Percentiles rank a stretch among this genome's conserved stretches.
Conservation (phyloP, 2,329 filamentous ascomycete genomes). For the Penicillium vulpinum region DNA sequence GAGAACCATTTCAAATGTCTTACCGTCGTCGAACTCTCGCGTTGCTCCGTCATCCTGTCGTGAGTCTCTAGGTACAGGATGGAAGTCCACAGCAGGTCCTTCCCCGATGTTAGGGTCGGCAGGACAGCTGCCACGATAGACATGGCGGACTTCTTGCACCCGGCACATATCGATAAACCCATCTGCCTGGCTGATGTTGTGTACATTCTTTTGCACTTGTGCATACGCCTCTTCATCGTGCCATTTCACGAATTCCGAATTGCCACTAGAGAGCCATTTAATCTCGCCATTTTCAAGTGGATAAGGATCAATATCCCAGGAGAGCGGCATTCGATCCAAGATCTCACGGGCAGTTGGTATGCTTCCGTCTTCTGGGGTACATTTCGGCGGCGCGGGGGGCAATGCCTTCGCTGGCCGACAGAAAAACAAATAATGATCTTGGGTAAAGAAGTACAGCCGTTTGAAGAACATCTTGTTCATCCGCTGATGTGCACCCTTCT, state of each 20-base stretch:
- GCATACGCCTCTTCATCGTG: slow-evolving; percentile 61
- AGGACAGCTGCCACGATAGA: slow-evolving; percentile 53
- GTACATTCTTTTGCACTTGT: slow-evolving; percentile 58
- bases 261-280: slow-evolving; percentile 56
- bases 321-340: slow-evolving; percentile 58
- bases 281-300: slow-evolving; percentile 55
- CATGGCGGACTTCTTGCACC: slow-evolving; percentile 58
- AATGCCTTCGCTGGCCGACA: slow-evolving; percentile 60
- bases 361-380: slow-evolving; percentile 45
- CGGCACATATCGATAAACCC: slow-evolving; percentile 64
- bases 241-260: slow-evolving; percentile 47
- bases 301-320: slow-evolving; percentile 63
- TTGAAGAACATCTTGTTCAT: slow-evolving; percentile 65
- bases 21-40: slow-evolving; percentile 55
- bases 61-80: slow-evolving; percentile 49
- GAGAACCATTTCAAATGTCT: slow-evolving; percentile 62
- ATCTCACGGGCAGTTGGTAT: slow-evolving; percentile 59
- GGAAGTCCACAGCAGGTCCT: slow-evolving; percentile 58
- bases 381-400: slow-evolving; percentile 60
- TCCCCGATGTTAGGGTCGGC: slow-evolving; percentile 54
- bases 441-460: slow-evolving; percentile 63
- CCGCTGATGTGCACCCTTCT: slow-evolving; percentile 59
- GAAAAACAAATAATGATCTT: slow-evolving; percentile 65
- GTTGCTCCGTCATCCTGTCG: slow-evolving; percentile 55
- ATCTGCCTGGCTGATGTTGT: slow-evolving; percentile 61